phyloP scores from a whole-genome alignment of 2,329 filamentous ascomycete genomes.

The Davidsoniella virescens region DNA sequence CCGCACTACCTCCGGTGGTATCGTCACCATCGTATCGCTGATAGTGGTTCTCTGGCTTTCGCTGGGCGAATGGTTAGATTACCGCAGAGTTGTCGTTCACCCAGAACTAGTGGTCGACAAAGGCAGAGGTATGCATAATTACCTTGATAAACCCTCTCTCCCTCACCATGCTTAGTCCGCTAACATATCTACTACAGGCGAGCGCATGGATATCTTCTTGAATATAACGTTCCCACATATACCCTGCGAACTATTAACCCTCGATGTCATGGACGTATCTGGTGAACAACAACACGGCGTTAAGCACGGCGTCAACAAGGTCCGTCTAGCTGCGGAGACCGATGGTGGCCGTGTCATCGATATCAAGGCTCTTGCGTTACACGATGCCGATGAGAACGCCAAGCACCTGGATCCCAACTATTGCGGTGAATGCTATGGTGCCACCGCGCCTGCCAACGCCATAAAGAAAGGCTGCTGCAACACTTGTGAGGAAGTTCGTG shows the following conservation, averaged over 20 bases:
- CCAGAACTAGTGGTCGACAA: constrained; percentile 95
- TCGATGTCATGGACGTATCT: constrained; percentile 98
- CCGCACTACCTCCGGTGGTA: constrained; percentile 84
- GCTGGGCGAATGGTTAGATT: constrained; percentile 93
- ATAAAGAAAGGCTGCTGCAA: constrained; percentile 84
- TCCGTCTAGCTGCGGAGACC: constrained; percentile 54
- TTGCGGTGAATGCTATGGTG: constrained; percentile 88
- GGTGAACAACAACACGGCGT: constrained; percentile 93
- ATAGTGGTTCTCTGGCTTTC: constrained; percentile 76
- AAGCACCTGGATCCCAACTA: constrained; percentile 78
- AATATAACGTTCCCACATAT: constrained; percentile 91
- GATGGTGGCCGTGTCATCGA: constrained; percentile 68
- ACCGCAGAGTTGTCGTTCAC: constrained; percentile 68
- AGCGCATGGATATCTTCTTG: constrained; percentile 98
- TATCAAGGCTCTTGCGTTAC: constrained; percentile 37
- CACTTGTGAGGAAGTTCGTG: constrained; percentile 89
- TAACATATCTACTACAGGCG: constrained; percentile 37
- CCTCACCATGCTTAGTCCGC: constrained; percentile 3
- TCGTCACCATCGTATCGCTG: constrained; percentile 84
- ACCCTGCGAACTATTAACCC: constrained; percentile 85
- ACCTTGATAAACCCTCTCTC: background rate
- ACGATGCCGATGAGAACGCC: constrained; percentile 41
- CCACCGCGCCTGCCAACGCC: constrained; percentile 52
- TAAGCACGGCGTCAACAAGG: constrained; percentile 81
- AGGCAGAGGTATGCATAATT: constrained; percentile 54